Base-by-base conservation (phyloP, 2,329 filamentous ascomycete species). In the Arachnomyces sp. region DNA sequence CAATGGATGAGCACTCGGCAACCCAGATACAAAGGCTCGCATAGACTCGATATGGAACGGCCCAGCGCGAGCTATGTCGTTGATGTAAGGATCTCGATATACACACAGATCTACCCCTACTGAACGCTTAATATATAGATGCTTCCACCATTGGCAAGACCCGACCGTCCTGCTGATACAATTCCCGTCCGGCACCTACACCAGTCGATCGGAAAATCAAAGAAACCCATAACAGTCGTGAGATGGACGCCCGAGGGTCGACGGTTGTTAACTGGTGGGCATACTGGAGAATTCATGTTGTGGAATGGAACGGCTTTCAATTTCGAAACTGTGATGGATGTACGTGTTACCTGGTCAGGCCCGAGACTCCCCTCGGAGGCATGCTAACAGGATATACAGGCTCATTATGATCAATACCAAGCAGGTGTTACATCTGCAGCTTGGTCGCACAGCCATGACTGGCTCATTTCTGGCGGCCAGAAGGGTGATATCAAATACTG, bases 301-400 rank as follows among this genome's bases (percentile, higher is more conserved):
- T 98, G 92, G 92, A 98, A 98, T 61, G 92, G 92, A 47, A 96
- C 90, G 32, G 90, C 88, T 16, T 98, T 98, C 75, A 96, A 98
- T 63, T 98, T 98, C 54, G 92, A 98, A 68, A 96, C 92, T 3
- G 95, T 98, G 18, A 95, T 95, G 85, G 89, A 95, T 62, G 69
- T 73, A 50, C 39, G 65, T 58, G 17, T 28, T 28, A 12, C 8
- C 35, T 12, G 13, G 17, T 6, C 37, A 8, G 9, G 5, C 21
- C 21, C 5, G 9, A 9, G 21, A 25, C 5, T 5, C 9, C 5
- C 5, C 21, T 25, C 21, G 9, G 21, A 5, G 9, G 7, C 25
- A 30, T 28, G 7, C 34, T 34, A 16, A 21, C 21, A 25, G 25
- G 31, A 29, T 21, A 34, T 21, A 36, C 44, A 73, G 70, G 90